Evolutionary conservation across 1,284 basidiomycete species (phyloP).

Genomic region (Pyrrhoderma noxium): DNA sequence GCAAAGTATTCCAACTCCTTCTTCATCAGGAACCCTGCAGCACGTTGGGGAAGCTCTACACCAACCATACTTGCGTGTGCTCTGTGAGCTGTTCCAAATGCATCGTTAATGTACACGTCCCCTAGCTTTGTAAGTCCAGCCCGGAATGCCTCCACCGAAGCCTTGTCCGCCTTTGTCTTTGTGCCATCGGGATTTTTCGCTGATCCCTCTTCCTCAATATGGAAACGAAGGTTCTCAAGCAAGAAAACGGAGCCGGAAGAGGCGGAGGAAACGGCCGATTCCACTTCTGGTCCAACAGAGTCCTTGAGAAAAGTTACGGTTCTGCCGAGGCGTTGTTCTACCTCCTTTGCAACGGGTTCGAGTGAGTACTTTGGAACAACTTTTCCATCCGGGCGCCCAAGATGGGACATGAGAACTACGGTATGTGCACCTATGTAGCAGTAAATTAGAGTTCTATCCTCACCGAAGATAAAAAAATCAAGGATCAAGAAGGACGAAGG

Average conservation of each 20-base stretch:
- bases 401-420: constrained; percentile 95
- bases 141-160: constrained; percentile 80
- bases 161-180: constrained; percentile 88
- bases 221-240: constrained; percentile 97
- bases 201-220: constrained; percentile 96
- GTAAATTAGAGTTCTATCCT: neutral
- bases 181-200: constrained; percentile 88
- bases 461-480: too few species aligned
- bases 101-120: constrained; percentile 98
- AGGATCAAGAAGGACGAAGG: too few species aligned
- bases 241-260: constrained; percentile 79
- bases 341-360: constrained; percentile 75
- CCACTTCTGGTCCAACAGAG: constrained; percentile 82
- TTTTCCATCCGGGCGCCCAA: constrained; percentile 95
- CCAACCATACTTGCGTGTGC: constrained; percentile 99
- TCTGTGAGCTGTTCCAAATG: constrained; percentile 97
- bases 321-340: constrained; percentile 63
- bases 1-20: constrained; percentile 99
- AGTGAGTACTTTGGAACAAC: constrained; percentile 87
- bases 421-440: constrained; percentile 64
- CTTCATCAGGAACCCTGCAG: constrained; percentile 95
- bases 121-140: constrained; percentile 85
- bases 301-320: constrained; percentile 81
- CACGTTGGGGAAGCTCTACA: constrained; percentile 87
- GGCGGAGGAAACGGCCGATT: constrained; percentile 70